Evolutionary conservation across 108 stramenopile genomes (phyloP), one percentile per base, ranked within the genome.

Genomic region (Cylindrotheca closterium): DNA sequence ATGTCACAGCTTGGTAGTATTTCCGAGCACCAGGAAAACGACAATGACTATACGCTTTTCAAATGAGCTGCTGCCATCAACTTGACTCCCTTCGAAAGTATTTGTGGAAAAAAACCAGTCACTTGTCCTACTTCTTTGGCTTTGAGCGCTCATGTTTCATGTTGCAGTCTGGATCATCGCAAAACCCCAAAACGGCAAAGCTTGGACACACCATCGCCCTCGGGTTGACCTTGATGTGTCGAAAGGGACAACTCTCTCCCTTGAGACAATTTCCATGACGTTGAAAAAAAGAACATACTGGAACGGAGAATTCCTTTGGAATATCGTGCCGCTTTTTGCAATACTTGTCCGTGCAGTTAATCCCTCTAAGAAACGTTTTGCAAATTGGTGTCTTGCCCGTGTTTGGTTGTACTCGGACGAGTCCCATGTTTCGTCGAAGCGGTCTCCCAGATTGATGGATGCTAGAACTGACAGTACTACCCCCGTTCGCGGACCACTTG

Each of bases 271-370:
- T 79, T 4, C 90, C 90, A 53, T 88, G 73, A 8, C 81, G 75
- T 42, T 86, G 85, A 55, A 91, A 91, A 69, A 83, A 91, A 18
- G 77, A 81, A 30, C 90, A 91, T n/a, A 87, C 82, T 30, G 90
- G 90, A 12, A 75, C 61, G 1, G 81, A 78, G n/a, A 72, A 75
- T 65, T 91, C 87, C 7, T 73, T 70, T 8, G 86, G 73, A 50
- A 88, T 77, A 55, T 91, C 90, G 55, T 91, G 90, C 28, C 90
- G 80, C 45, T 80, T 81, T 45, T 46, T 60, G 56, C 90, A 91
- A 56, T 60, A 76, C 26, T 68, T 60, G 55, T 91, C 76, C n/a
- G 73, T 82, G 54, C 90, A 91, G 45, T 77, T 69, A 4, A 80
- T 58, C 27, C 90, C 90, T 48, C 70, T 51, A n/a, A 74, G 59